phyloP scores from a whole-genome alignment of 768 basidiomycete genomes.

The Xerocomus potaroensis region DNA sequence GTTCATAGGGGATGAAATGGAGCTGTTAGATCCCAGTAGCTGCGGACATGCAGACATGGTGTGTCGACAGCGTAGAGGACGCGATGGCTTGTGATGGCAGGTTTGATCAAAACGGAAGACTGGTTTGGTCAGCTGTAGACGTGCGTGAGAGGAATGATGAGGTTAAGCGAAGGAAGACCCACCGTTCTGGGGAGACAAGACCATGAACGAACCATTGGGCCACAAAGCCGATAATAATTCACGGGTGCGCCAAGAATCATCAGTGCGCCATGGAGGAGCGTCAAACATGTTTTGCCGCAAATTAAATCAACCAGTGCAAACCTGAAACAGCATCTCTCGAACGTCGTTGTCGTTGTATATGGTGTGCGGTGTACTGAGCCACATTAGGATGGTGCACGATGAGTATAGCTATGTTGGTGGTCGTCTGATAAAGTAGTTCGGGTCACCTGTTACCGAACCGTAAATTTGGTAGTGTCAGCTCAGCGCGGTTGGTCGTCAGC shows the following conservation, averaged over 20 bases:
- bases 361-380: neutral
- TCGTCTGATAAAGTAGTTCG: constrained; percentile 2
- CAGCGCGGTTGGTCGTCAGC: constrained; percentile 26
- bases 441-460: constrained; percentile 5
- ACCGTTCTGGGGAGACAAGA: neutral
- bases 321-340: neutral
- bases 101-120: neutral
- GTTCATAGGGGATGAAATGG: too few relatives aligned
- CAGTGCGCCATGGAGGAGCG: neutral
- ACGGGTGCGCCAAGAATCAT: neutral
- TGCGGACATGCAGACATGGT: constrained; percentile 24
- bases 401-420: too few relatives aligned
- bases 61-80: constrained; percentile 11
- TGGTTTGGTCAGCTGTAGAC: neutral
- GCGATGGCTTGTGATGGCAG: constrained; percentile 1
- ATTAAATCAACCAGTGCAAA: neutral
- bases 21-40: too few relatives aligned
- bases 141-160: constrained; percentile 11
- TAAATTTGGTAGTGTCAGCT: constrained; percentile 22
- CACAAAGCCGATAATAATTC: constrained; percentile 7
- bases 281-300: neutral
- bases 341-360: too few relatives aligned
- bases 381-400: too few relatives aligned
- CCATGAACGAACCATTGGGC: too few relatives aligned
- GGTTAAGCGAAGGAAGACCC: constrained; percentile 7